Conservation (phyloP, 2,329 filamentous ascomycete species). For the Ceratocystis ficicola region DNA sequence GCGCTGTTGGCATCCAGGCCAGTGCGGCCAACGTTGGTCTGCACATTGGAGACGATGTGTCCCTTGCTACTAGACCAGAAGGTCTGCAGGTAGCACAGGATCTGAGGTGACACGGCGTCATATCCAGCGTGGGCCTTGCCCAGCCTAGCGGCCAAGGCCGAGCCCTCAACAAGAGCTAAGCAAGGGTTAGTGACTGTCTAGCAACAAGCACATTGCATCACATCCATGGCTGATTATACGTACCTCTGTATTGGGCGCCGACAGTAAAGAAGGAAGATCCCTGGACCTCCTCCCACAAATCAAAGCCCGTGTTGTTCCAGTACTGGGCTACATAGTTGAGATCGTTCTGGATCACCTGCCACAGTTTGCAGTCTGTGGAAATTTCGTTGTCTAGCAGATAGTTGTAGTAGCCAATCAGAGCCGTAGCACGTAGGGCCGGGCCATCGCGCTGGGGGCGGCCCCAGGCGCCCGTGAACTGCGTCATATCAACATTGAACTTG, state of each 20-base stretch:
- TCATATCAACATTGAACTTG: slow-evolving; percentile 56
- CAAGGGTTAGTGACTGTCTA: not conserved
- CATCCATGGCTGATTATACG: slow-evolving; percentile 24
- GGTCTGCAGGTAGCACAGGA: slow-evolving; percentile 60
- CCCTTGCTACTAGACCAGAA: slow-evolving; percentile 55
- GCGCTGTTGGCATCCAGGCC: slow-evolving; percentile 64
- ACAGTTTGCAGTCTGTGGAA: slow-evolving; percentile 41
- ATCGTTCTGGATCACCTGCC: slow-evolving; percentile 67
- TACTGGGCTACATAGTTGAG: slow-evolving; percentile 63
- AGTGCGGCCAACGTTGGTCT: slow-evolving; percentile 40
- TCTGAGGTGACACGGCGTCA: slow-evolving; percentile 51
- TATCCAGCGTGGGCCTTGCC: slow-evolving; percentile 50
- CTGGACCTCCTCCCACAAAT: slow-evolving; percentile 72
- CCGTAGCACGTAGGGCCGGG: slow-evolving; percentile 61
- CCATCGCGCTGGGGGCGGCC: slow-evolving; percentile 69
- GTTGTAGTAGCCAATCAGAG: slow-evolving; percentile 59
- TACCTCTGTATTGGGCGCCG: slow-evolving; percentile 53
- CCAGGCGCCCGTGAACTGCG: slow-evolving; percentile 56
- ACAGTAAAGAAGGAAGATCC: slow-evolving; percentile 72
- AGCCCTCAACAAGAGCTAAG: slow-evolving; percentile 52
- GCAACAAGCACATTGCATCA: no score
- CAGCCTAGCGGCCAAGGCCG: slow-evolving; percentile 50
- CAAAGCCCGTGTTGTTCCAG: slow-evolving; percentile 56
- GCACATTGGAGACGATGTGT: slow-evolving; percentile 56
- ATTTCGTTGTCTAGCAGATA: slow-evolving; percentile 59